phyloP scores from a whole-genome alignment of 164 flowering plant species.

The Tetrastigma voinierianum region DNA sequence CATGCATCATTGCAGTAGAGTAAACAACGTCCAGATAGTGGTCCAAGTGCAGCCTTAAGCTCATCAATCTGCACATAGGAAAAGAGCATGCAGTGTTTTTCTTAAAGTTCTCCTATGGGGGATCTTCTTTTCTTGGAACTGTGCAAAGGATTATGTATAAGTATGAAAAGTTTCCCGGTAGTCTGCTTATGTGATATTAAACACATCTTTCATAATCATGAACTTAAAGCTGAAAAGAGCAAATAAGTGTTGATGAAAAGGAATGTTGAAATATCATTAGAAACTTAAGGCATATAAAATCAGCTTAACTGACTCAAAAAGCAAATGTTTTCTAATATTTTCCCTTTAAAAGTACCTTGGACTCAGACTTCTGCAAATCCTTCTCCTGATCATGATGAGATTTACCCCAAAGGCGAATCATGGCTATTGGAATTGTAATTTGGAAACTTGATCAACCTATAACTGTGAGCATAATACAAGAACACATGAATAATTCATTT shows the following conservation, averaged over 20 bases:
- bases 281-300: too few species aligned
- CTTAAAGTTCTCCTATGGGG: too few species aligned
- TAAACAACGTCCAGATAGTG: conserved; percentile 55
- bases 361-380: conserved; percentile 33
- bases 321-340: too few species aligned
- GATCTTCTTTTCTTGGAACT: too few species aligned
- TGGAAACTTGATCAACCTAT: conserved; percentile 13
- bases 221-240: neutral
- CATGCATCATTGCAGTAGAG: conserved; percentile 77
- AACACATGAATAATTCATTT: neutral
- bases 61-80: conserved; percentile 55
- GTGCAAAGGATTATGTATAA: too few species aligned
- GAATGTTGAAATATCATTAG: too few species aligned
- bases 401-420: conserved; percentile 54
- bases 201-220: neutral
- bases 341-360: conserved; percentile 40
- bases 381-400: conserved; percentile 42
- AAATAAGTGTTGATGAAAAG: too few species aligned
- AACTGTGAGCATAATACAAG: neutral
- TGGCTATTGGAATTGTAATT: conserved; percentile 17
- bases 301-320: too few species aligned
- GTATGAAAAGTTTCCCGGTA: too few species aligned
- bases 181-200: too few species aligned
- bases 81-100: neutral
- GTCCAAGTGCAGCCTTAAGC: conserved; percentile 74